Percentiles rank a stretch among this genome's conserved stretches.
Conservation (phyloP, 164 flowering plant genomes). For the Buxus sempervirens region DNA sequence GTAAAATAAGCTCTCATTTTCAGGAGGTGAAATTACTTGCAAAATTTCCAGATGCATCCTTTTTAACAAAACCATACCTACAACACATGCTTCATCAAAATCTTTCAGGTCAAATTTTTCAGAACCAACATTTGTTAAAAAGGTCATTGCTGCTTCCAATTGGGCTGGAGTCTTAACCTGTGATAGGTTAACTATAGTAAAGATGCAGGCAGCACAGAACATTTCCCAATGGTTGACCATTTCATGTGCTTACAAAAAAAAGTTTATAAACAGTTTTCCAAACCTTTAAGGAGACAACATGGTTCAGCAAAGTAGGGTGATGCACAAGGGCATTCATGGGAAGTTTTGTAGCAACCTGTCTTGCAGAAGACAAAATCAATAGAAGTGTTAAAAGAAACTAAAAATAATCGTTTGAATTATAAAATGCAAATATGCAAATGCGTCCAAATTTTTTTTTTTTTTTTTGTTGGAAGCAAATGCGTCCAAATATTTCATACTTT, state of each 20-base stretch:
- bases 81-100: conserved; percentile 93
- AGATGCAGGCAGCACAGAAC: neutral
- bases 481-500: conserved; percentile 41
- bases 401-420: too few relatives aligned
- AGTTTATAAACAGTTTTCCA: neutral
- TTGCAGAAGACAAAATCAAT: conserved; percentile 6
- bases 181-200: conserved; percentile 1
- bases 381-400: neutral
- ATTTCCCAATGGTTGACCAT: neutral
- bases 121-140: conserved; percentile 43
- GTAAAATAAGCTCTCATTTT: too few relatives aligned
- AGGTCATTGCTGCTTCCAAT: conserved; percentile 76
- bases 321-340: conserved; percentile 88
- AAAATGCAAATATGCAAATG: neutral
- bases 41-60: neutral
- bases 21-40: too few relatives aligned
- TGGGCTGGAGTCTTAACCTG: conserved; percentile 92
- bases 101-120: conserved; percentile 48
- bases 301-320: conserved; percentile 59
- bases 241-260: neutral
- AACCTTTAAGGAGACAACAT: conserved; percentile 71
- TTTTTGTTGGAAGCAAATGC: neutral
- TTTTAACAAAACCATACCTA: conserved; percentile 50
- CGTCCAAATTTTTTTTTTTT: neutral
- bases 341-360: conserved; percentile 83